Evolutionary conservation across 305 asterid genomes (phyloP).

Genomic region (Solanum hybrid): DNA sequence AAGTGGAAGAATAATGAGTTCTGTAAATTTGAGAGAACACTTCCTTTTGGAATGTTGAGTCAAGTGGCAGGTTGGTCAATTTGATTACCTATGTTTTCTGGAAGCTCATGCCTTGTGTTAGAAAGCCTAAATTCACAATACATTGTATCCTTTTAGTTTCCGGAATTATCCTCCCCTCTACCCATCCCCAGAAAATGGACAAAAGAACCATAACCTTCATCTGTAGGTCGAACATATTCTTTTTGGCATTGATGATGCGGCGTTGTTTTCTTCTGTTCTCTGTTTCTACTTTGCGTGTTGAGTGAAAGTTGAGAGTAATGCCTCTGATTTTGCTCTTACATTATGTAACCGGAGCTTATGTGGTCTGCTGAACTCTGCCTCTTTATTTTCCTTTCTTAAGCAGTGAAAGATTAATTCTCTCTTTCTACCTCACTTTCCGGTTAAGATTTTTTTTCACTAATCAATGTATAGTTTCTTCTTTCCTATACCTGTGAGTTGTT

Average conservation of each 20-base stretch:
- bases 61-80: slow-evolving; percentile 88
- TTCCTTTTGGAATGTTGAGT: slow-evolving; percentile 83
- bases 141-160: not conserved
- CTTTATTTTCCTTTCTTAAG: not conserved
- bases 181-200: not conserved
- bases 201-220: not conserved
- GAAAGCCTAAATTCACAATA: not conserved
- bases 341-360: not conserved
- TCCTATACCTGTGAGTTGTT: not conserved
- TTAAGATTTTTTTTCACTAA: not conserved
- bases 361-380: not conserved
- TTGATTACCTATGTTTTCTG: slow-evolving; percentile 6
- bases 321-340: not conserved
- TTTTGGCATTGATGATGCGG: not conserved
- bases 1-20: slow-evolving; percentile 69
- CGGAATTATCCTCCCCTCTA: not conserved
- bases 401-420: not conserved
- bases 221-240: not conserved
- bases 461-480: not conserved
- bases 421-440: not conserved
- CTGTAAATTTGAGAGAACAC: slow-evolving; percentile 69
- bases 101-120: not conserved
- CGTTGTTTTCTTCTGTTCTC: not conserved
- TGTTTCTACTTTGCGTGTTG: not conserved
- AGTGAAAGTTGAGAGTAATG: not conserved